Base-by-base conservation (phyloP, 768 basidiomycete species). In the Rhizopogon vesiculosus region DNA sequence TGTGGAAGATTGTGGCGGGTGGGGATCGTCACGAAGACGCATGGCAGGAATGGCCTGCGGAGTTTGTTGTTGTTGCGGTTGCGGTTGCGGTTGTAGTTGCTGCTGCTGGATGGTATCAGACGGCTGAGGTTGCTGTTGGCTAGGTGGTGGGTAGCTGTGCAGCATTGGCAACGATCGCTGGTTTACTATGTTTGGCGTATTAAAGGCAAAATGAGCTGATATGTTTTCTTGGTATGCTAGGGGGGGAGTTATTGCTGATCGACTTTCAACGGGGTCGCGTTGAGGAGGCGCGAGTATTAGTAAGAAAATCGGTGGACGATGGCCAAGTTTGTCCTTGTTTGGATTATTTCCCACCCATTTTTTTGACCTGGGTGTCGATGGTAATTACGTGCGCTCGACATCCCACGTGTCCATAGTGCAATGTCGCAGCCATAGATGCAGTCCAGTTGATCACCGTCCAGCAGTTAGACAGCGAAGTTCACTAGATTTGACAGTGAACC, bases 1-100 rank as follows among this genome's bases (percentile, higher is more conserved):
- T n/a, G n/a, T n/a, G n/a, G n/a, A n/a, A n/a, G n/a, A n/a, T n/a
- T n/a, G n/a, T n/a, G n/a, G n/a, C n/a, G n/a, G n/a, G n/a, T 61
- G 59, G 13, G 70, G 78, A 50, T 86, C 84, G 43, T 87, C 85
- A 64, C 82, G 79, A 41, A 88, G 77, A 62, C 85, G 81, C 80
- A 85, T 81, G n/a, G 72, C 63, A 2, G 61, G 63, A 0, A 64
- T 58, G 1, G 61, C 2, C 22, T 65, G 59, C 7, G 61, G 49
- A 15, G 61, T 45, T 31, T 56, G 55, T 25, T 64, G 66, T 42
- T 56, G 58, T 40, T 56, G 54, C 33, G 54, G 55, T 7, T 55
- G 62, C 33, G 54, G 55, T 7, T 55, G 62, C 7, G 25, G 25
- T 25, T 25, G 25, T 25, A 25, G 25, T 25, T 57, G 65, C 6